Percentiles rank a stretch among this genome's conserved stretches.
These are phyloP conservation scores for Colletotrichum horii DNA, from an alignment of 2,329 filamentous ascomycete species.

Conservation along the genomic window DNA sequence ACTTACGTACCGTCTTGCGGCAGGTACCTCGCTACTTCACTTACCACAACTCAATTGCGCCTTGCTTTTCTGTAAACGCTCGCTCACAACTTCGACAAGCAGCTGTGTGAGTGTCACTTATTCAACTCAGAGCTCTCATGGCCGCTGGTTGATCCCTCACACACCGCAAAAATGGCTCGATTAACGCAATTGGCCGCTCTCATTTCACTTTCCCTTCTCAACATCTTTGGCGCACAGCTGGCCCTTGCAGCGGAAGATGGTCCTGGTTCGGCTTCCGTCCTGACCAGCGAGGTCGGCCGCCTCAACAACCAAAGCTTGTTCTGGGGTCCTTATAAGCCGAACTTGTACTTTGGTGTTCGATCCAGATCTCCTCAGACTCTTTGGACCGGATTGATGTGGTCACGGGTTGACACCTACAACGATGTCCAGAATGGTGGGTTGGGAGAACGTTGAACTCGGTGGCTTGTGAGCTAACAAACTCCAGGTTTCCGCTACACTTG, in stretches of 20 bases:
- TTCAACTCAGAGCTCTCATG: conserved; percentile 12
- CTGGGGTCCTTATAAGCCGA: conserved; percentile 95
- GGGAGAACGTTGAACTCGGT: background rate
- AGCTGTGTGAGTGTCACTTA: conserved; percentile 5
- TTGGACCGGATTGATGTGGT: conserved; percentile 87
- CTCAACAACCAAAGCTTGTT: conserved; percentile 82
- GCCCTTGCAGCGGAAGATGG: conserved; percentile 18
- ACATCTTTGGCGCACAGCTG: conserved; percentile 25
- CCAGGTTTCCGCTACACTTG: conserved; percentile 92
- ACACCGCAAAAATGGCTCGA: conserved; percentile 25
- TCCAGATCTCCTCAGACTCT: conserved; percentile 83
- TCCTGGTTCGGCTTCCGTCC: conserved; percentile 34
- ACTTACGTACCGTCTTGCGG: background rate
- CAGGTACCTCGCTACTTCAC: conserved; percentile 11
- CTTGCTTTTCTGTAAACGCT: background rate
- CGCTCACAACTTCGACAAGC: background rate
- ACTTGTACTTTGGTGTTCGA: conserved; percentile 90
- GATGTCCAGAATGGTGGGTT: conserved; percentile 76
- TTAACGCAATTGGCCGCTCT: conserved; percentile 30
- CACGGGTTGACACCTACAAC: conserved; percentile 78
- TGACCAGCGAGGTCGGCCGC: conserved; percentile 55
- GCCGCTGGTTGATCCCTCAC: background rate
- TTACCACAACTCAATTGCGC: background rate
- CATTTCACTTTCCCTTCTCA: conserved; percentile 26
- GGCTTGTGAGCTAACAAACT: background rate